Evolutionary conservation across 228 moss, liverwort and hornwort genomes (phyloP).

Genomic region (Sphagnum magellanicum): DNA sequence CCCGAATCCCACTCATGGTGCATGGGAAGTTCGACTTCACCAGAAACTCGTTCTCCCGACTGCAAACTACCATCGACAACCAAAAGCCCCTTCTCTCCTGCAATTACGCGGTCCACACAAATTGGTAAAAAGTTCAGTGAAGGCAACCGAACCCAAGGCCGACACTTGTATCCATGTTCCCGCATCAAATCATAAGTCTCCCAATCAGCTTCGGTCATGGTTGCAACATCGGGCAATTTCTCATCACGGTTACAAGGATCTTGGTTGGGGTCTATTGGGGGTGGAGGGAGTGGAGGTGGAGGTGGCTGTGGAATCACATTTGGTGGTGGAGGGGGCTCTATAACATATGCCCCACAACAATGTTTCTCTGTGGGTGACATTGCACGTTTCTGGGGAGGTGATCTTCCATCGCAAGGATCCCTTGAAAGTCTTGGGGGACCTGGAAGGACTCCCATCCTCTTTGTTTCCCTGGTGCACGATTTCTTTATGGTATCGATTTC

Average conservation of each 20-base stretch:
- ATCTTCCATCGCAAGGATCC: constrained; percentile 19
- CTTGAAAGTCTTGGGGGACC: background rate
- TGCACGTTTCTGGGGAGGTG: constrained; percentile 3
- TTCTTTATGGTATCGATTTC: background rate
- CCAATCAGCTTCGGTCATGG: constrained; percentile 9
- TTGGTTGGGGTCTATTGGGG: background rate
- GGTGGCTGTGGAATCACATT: background rate
- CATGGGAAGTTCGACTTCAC: constrained; percentile 27
- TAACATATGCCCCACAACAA: constrained; percentile 30
- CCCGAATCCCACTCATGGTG: constrained; percentile 24
- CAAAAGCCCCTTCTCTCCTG: constrained; percentile 25
- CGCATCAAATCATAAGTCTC: background rate
- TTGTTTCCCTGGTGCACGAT: background rate
- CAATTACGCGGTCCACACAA: constrained; percentile 11
- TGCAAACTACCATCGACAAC: constrained; percentile 29
- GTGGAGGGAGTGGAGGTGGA: background rate
- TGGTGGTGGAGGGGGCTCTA: background rate
- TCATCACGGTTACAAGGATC: constrained; percentile 8
- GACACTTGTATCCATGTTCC: constrained; percentile 19
- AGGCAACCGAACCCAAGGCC: constrained; percentile 25
- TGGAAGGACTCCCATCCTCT: background rate
- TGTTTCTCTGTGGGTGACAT: background rate
- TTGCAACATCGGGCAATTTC: background rate
- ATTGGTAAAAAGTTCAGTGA: constrained; percentile 26
- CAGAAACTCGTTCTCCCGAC: constrained; percentile 19